Evolutionary conservation across 1,284 basidiomycete species (phyloP).

Genomic region (Trichosporon sp.): DNA sequence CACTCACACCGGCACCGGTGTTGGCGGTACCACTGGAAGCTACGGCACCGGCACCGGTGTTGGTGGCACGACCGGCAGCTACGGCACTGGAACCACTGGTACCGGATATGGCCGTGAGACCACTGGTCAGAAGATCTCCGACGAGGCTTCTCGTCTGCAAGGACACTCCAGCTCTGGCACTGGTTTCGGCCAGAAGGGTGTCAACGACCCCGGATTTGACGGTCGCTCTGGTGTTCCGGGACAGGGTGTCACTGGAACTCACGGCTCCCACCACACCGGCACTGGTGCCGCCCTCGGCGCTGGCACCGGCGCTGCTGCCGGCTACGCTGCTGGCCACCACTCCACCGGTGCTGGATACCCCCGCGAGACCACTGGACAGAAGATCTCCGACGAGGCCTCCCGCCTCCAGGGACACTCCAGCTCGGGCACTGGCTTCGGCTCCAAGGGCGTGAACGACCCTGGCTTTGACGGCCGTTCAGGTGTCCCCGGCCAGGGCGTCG

Average conservation of each 20-base stretch:
- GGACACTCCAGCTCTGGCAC: background rate
- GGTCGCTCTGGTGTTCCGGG: background rate
- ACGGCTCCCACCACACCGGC: background rate
- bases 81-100: background rate
- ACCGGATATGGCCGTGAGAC: background rate
- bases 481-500: background rate
- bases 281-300: background rate
- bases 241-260: background rate
- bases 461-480: background rate
- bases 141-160: background rate
- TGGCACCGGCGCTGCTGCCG: background rate
- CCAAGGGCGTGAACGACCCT: background rate
- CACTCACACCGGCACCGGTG: background rate
- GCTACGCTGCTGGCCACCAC: background rate
- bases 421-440: background rate
- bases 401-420: background rate
- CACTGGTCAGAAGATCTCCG: background rate
- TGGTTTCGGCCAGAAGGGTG: background rate
- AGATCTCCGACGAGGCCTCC: background rate
- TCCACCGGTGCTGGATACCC: background rate
- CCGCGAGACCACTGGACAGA: background rate
- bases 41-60: background rate
- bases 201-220: background rate
- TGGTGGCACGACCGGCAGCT: background rate
- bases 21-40: background rate